phyloP scores from a whole-genome alignment of 345 rosid species.

The Citropsis articulata region DNA sequence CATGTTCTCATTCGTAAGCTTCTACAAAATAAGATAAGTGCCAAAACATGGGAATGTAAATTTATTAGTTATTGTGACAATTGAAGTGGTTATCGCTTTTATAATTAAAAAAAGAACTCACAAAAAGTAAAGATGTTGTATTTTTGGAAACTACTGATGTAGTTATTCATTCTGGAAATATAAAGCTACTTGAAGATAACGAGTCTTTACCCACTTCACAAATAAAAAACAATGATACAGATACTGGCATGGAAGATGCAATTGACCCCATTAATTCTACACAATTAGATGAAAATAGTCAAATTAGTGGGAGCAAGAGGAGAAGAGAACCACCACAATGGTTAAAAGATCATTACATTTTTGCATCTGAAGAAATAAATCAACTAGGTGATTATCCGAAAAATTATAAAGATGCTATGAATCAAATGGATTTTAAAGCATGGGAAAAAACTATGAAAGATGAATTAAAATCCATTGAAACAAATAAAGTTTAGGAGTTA shows the following conservation, averaged over 20 bases:
- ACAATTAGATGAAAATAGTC: background rate
- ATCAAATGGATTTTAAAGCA: background rate
- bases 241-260: background rate
- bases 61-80: too few relatives aligned
- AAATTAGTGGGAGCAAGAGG: background rate
- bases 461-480: background rate
- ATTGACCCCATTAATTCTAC: accelerated
- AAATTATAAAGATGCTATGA: background rate
- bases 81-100: too few relatives aligned
- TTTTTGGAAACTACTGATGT: too few relatives aligned
- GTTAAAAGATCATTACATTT: background rate
- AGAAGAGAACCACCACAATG: background rate
- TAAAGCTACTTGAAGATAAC: too few relatives aligned
- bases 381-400: background rate
- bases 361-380: background rate
- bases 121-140: too few relatives aligned
- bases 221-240: background rate
- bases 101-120: too few relatives aligned
- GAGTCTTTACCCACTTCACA: too few relatives aligned
- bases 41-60: too few relatives aligned
- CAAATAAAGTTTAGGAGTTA: background rate
- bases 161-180: too few relatives aligned
- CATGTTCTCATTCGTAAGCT: too few relatives aligned
- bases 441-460: background rate
- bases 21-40: too few relatives aligned